Percentiles rank a stretch among this genome's conserved stretches.
Conservation (phyloP, 2,329 filamentous ascomycete species). For the Alternaria triticimaculans region DNA sequence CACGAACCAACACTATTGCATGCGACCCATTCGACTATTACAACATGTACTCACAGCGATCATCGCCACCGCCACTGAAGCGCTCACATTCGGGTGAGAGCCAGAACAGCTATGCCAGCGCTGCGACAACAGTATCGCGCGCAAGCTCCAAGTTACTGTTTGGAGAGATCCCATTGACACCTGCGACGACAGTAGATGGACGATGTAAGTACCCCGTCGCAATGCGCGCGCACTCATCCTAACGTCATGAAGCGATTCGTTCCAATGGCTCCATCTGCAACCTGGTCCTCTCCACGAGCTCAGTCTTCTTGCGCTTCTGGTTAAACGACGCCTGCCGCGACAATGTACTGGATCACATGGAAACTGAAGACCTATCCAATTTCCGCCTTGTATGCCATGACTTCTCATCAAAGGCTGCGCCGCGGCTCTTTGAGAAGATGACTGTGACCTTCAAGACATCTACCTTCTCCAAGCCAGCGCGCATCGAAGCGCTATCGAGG, state of each 20-base stretch:
- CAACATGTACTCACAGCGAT: slow-evolving; percentile 44
- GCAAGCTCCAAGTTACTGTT: slow-evolving; percentile 54
- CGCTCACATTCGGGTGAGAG: slow-evolving; percentile 47
- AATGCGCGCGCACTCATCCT: slow-evolving; percentile 17
- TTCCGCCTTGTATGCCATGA: slow-evolving; percentile 73
- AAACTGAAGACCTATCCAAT: slow-evolving; percentile 52
- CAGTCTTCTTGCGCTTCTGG: slow-evolving; percentile 59
- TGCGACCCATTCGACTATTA: slow-evolving; percentile 22
- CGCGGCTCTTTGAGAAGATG: slow-evolving; percentile 71
- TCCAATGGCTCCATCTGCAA: slow-evolving; percentile 57
- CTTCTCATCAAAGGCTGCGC: slow-evolving; percentile 73
- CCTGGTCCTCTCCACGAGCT: slow-evolving; percentile 57
- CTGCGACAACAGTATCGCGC: slow-evolving; percentile 44
- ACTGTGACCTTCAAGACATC: slow-evolving; percentile 74
- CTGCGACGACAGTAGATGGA: slow-evolving; percentile 45
- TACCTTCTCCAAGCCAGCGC: slow-evolving; percentile 76
- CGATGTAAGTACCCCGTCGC: slow-evolving; percentile 41
- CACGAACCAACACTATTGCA: slow-evolving; percentile 5
- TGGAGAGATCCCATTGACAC: slow-evolving; percentile 57
- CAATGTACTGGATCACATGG: slow-evolving; percentile 51
- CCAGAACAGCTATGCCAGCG: slow-evolving; percentile 43
- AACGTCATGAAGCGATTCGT: slow-evolving; percentile 48
- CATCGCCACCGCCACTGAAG: slow-evolving; percentile 47
- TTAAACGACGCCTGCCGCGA: slow-evolving; percentile 56
- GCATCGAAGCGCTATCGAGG: slow-evolving; percentile 75